Percentiles rank a stretch among this genome's conserved stretches.
These are phyloP conservation scores for Fomitiporia mediterranea DNA, from an alignment of 1,284 basidiomycete species.

Conservation along the genomic window DNA sequence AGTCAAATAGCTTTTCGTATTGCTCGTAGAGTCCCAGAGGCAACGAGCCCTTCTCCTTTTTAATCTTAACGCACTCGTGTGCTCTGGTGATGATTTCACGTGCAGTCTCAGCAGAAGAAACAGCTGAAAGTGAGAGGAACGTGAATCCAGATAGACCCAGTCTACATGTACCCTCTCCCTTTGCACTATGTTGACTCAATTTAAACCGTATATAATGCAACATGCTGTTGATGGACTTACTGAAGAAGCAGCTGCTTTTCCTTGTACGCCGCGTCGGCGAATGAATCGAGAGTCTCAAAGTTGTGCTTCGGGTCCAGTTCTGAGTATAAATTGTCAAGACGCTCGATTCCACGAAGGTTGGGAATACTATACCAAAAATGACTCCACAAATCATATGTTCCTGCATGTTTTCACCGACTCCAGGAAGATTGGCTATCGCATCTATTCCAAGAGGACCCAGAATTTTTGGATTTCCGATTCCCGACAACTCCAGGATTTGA, in stretches of 20 bases:
- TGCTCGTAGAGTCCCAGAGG: conserved; percentile 25
- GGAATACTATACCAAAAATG: conserved; percentile 26
- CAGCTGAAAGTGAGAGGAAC: conserved; percentile 22
- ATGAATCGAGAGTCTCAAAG: conserved; percentile 21
- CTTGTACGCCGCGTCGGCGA: conserved; percentile 19
- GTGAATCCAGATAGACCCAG: conserved; percentile 14
- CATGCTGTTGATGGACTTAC: conserved; percentile 22
- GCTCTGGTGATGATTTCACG: conserved; percentile 17
- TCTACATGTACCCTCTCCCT: conserved; percentile 17
- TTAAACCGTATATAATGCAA: no score
- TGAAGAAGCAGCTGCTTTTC: conserved; percentile 23
- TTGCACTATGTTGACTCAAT: conserved; percentile 14
- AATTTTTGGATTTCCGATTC: conserved; percentile 33
- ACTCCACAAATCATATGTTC: conserved; percentile 27
- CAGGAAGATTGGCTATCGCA: conserved; percentile 32
- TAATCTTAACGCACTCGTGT: conserved; percentile 17
- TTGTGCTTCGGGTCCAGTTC: conserved; percentile 8
- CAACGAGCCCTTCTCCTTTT: conserved; percentile 10
- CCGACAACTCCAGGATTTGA: conserved; percentile 37
- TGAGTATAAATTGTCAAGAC: no score
- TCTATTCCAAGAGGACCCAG: conserved; percentile 30
- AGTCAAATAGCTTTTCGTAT: conserved; percentile 26
- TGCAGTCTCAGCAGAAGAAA: conserved; percentile 15
- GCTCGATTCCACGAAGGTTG: no score
- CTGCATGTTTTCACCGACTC: conserved; percentile 33